Conservation (phyloP, 805 yeast species). For the Candida coleopterorum region DNA sequence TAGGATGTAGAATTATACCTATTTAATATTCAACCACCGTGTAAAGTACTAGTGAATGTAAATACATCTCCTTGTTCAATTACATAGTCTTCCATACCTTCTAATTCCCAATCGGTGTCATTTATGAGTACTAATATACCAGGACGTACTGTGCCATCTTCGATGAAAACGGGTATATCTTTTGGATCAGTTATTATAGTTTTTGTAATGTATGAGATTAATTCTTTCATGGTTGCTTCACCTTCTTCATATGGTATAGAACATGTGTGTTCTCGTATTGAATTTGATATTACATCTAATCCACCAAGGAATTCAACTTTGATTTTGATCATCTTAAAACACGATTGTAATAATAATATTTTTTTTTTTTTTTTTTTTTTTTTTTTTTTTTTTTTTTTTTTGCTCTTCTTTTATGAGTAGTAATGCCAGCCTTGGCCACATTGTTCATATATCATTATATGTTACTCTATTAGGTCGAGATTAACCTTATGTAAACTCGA, state of each 20-base stretch:
- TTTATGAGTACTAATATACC: slow-evolving; percentile 89
- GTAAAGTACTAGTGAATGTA: slow-evolving; percentile 88
- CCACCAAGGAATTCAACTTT: slow-evolving; percentile 64
- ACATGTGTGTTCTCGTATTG: slow-evolving; percentile 50
- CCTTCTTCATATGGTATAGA: slow-evolving; percentile 40
- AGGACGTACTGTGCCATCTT: slow-evolving; percentile 79
- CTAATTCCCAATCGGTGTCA: slow-evolving; percentile 96
- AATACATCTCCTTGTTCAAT: slow-evolving; percentile 72
- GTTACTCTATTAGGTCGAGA: too few relatives aligned
- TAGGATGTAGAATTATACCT: slow-evolving; percentile 60
- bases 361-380: too few relatives aligned
- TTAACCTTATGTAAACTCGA: too few relatives aligned
- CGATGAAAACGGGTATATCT: slow-evolving; percentile 71
- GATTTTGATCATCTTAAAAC: slow-evolving; percentile 30
- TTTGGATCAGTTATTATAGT: slow-evolving; percentile 55
- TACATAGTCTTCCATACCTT: slow-evolving; percentile 80
- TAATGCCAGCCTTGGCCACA: too few relatives aligned
- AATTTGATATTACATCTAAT: slow-evolving; percentile 69
- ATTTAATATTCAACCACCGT: slow-evolving; percentile 69
- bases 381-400: too few relatives aligned
- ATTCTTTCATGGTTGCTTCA: slow-evolving; percentile 41
- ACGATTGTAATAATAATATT: too few relatives aligned
- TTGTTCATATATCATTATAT: too few relatives aligned
- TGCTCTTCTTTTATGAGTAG: too few relatives aligned
- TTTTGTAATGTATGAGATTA: slow-evolving; percentile 51